Conservation (phyloP, 768 basidiomycete species). For the Pleurotus platypus region DNA sequence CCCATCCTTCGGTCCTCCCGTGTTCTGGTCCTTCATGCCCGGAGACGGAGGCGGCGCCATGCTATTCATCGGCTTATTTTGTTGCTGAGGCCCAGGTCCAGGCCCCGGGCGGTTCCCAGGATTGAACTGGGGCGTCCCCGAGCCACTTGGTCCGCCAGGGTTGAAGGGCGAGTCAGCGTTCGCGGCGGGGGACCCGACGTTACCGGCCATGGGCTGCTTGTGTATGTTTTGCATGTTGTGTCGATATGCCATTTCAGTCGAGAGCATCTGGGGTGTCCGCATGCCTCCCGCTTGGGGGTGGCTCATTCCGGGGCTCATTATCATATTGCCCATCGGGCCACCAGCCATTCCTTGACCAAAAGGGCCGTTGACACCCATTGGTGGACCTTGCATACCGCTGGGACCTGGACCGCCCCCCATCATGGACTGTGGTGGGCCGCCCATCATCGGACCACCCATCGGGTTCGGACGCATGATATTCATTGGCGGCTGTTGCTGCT, state of each 20-base stretch:
- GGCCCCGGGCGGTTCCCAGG: constrained; percentile 24
- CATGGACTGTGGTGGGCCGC: constrained; percentile 16
- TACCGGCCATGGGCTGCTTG: constrained; percentile 27
- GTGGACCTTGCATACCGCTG: neutral
- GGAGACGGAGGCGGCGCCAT: constrained; percentile 58
- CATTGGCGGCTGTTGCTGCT: neutral
- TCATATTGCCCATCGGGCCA: constrained; percentile 14
- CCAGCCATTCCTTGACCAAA: constrained; percentile 17
- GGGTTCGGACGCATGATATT: constrained; percentile 16
- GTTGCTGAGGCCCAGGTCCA: constrained; percentile 29
- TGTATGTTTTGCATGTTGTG: constrained; percentile 25
- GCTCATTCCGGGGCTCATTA: constrained; percentile 33
- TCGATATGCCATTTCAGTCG: constrained; percentile 17
- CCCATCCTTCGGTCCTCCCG: constrained; percentile 14
- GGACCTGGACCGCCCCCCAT: neutral
- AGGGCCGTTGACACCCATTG: constrained; percentile 1
- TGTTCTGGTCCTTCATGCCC: constrained; percentile 29
- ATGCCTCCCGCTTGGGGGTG: constrained; percentile 26
- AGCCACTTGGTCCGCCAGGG: constrained; percentile 18
- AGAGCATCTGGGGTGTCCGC: constrained; percentile 35
- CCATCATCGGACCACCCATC: constrained; percentile 17
- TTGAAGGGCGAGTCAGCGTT: constrained; percentile 39
- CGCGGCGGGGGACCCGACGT: constrained; percentile 41
- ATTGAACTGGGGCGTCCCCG: constrained; percentile 28
- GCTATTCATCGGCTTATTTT: constrained; percentile 29